Base-by-base conservation (phyloP, 106 monocot genomes). In the Alisma plantagoaquatica region DNA sequence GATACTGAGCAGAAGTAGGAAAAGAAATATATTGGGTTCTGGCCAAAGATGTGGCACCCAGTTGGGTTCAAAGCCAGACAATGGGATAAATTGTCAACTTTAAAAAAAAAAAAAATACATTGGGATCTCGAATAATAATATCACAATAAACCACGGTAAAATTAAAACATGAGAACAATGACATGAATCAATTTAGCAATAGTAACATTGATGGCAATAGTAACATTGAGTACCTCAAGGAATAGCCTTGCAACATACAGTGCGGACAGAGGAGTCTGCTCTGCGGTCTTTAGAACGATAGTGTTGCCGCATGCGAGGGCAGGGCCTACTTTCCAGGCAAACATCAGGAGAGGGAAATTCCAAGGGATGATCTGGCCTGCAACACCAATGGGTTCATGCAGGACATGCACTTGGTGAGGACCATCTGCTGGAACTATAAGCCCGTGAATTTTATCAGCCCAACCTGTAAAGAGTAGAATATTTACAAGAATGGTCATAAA, bases 371-470 rank as follows among this genome's bases (percentile, higher is more conserved):
- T 93, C 54, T 87, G 92, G 0, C 87, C 92, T 6, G 54, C 79
- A 60, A 93, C 92, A 20, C 92, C 92, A 27, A 87, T 83, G 0
- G 92, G 87, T 63, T 93, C 92, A 21, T 83, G 73, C 46, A 93
- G 53, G 35, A 93, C 83, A 64, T 93, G 87, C 27, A 93, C 92
- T 64, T 93, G 92, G 24, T 93, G 77, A 15, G 83, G 79, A 24
- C 83, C 74, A 42, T 93, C 92, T 42, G 83, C 87, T 12, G 82
- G 92, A 61, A 87, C 92, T 30, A 80, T 49, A n/a, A 87, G 68
- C 16, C 92, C 87, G 52, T 93, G 92, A 51, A 93, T 93, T 71
- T 93, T 93, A 59, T 93, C 92, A 1, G 83, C 68, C 92, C 92
- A 93, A 32, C 92, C 92, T 93, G 74, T 27, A 68, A 24, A 11